Conservation (phyloP, 441 rosid genomes). For the Theobroma grandiflorum region DNA sequence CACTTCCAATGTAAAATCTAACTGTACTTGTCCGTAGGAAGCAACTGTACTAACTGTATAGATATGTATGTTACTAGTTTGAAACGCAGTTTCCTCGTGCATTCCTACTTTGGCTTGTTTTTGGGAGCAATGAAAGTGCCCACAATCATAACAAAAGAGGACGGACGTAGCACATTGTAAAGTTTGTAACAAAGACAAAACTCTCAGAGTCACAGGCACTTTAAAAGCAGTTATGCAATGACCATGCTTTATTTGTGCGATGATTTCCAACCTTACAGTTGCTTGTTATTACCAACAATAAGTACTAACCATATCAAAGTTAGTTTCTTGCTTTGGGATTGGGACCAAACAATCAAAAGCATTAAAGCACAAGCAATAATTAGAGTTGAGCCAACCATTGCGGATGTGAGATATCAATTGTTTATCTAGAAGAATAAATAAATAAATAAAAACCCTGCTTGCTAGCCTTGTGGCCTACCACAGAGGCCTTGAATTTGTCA, state of each 20-base stretch:
- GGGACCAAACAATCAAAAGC: too few species aligned
- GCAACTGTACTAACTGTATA: too few species aligned
- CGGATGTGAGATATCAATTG: background rate
- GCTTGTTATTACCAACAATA: background rate
- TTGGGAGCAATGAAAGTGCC: background rate
- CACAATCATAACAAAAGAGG: background rate
- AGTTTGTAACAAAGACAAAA: background rate
- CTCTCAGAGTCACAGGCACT: background rate
- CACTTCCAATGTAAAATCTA: background rate
- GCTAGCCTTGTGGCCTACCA: background rate
- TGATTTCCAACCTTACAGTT: background rate
- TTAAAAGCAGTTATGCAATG: background rate
- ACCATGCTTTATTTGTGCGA: background rate
- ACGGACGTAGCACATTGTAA: background rate
- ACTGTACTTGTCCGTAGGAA: background rate
- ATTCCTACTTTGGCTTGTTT: background rate
- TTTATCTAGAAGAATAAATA: background rate
- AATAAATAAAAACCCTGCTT: background rate
- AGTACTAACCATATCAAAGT: background rate
- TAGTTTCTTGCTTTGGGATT: background rate
- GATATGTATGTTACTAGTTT: too few species aligned
- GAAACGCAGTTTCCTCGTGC: background rate
- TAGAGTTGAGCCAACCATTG: background rate
- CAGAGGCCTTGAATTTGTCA: background rate
- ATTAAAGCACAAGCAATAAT: background rate